Conservation (phyloP, 2,329 filamentous ascomycete genomes). For the Colletotrichum tabaci region DNA sequence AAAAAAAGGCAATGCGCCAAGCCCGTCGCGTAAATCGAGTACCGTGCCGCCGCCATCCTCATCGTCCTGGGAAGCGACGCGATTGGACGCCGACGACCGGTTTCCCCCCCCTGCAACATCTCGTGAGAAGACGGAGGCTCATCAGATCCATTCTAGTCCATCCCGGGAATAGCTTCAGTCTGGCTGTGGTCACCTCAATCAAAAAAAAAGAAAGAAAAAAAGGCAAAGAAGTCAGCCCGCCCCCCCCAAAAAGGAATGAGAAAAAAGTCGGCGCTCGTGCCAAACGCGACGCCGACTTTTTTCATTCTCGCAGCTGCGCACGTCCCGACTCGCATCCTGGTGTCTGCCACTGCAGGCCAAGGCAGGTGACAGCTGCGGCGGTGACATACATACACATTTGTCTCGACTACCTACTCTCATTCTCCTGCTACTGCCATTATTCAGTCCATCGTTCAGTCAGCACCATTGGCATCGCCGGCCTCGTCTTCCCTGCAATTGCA, state of each 20-base stretch:
- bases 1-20: neutral
- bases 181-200: no score
- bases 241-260: neutral
- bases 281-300: constrained; percentile 17
- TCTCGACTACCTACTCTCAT: neutral
- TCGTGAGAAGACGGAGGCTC: neutral
- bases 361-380: neutral
- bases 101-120: no score
- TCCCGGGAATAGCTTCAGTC: constrained; percentile 23
- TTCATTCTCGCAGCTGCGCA: neutral
- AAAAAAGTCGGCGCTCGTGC: constrained; percentile 21
- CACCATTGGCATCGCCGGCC: neutral
- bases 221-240: neutral
- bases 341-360: neutral
- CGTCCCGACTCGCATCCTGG: neutral
- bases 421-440: neutral
- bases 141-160: constrained; percentile 5
- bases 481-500: neutral
- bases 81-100: constrained; percentile 17
- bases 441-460: neutral
- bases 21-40: neutral
- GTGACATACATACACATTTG: neutral
- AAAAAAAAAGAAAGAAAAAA: neutral
- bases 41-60: neutral
- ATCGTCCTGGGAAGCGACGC: constrained; percentile 16